Base-by-base conservation (phyloP, 768 basidiomycete genomes). In the Boletus huronensis region DNA sequence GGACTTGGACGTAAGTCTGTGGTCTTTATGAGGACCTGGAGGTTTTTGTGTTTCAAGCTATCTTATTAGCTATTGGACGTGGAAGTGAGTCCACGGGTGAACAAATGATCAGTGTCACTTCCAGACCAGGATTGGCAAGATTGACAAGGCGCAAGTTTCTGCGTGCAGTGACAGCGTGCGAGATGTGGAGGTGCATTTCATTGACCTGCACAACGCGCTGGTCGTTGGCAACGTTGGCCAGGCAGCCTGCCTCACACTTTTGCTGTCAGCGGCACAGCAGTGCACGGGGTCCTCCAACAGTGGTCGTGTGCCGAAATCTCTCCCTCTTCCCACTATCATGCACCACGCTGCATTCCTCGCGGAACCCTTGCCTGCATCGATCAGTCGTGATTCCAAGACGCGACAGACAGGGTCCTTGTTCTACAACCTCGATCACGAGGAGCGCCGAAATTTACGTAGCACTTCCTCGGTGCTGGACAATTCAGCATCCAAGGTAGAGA, bases 401-500 rank as follows among this genome's bases (percentile, higher is more conserved):
- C 39, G 53, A 38, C 58, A 50, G n/a, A 21, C 46, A 16, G 53
- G 31, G 5, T 4, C 56, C 9, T 40, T 56, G 13, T 53, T 59
- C 29, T 54, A 48, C 52, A 58, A 41, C 21, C 47, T 47, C n/a
- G 46, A 44, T 19, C 48, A 38, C 26, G 49, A 57, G 2, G 52
- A 34, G 23, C 35, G 58, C 23, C 68, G 64, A 43, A 64, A 69
- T 25, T 60, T 70, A 28, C 70, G 73, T 48, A 66, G 69, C 38
- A 54, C 72, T 11, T 68, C 66, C 45, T 68, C 75, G 53, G 69
- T 64, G 36, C 64, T 73, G n/a, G 61, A 71, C 32, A 71, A 75
- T 23, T 68, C 62, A 29, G 69, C 75, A 16, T 63, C 66, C 25
- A 75, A 80, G 57, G 74, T 76, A 31, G 77, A 81, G 19, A 72